phyloP scores from a whole-genome alignment of 441 rosid species.

The Eutrema salsugineum region DNA sequence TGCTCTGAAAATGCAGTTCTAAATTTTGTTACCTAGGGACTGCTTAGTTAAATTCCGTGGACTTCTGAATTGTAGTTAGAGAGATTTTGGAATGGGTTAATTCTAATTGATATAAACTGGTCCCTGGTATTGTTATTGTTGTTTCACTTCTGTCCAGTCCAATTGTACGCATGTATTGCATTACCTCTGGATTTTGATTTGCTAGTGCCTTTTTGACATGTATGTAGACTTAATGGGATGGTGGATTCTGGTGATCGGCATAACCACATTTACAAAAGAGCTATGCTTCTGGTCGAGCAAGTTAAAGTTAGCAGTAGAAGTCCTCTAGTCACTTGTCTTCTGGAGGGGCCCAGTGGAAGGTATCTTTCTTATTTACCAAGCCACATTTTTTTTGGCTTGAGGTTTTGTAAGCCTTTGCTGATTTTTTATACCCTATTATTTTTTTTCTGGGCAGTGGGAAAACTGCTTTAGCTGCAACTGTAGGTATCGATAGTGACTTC shows the following conservation, averaged over 20 bases:
- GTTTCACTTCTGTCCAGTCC: background rate
- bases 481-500: slow-evolving; percentile 91
- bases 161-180: background rate
- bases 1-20: slow-evolving; percentile 5
- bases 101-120: background rate
- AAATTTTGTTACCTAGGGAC: background rate
- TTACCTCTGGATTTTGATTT: background rate
- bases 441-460: slow-evolving; percentile 67
- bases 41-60: background rate
- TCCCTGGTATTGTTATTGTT: background rate
- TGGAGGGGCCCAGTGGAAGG: slow-evolving; percentile 88
- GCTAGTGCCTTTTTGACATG: slow-evolving; percentile 10
- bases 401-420: slow-evolving; percentile 13
- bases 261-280: slow-evolving; percentile 82
- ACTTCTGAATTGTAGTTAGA: background rate
- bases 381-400: background rate
- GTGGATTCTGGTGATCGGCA: slow-evolving; percentile 80
- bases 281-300: slow-evolving; percentile 89
- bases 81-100: background rate
- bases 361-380: slow-evolving; percentile 21
- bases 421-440: slow-evolving; percentile 23
- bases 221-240: slow-evolving; percentile 80
- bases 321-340: slow-evolving; percentile 91
- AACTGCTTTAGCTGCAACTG: slow-evolving; percentile 93
- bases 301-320: slow-evolving; percentile 97